Base-by-base conservation (phyloP, 257 asterid genomes). In the Echium plantagineum region DNA sequence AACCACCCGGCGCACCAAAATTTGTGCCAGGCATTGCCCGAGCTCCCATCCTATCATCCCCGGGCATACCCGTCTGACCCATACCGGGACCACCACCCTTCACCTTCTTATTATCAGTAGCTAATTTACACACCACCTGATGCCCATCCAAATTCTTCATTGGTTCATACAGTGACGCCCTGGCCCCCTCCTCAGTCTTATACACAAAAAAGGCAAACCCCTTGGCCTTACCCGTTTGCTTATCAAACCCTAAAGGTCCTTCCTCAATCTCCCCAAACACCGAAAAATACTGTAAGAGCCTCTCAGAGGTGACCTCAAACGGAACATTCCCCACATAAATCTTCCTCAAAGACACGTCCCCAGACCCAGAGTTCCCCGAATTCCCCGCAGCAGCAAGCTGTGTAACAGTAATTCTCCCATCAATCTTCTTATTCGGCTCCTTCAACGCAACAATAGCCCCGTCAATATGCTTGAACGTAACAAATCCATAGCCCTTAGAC, bases 121-220 rank as follows among this genome's bases (percentile, higher is more conserved):
- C 98, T 71, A 91, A 70, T 72, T 88, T 91, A 75, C 98, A 91
- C 38, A 86, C 76, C 68, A 91, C 77, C 68, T 88, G 86, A 72
- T 85, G 81, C 58, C 95, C 96, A 58, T 88, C 96, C 54, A 88
- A 76, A 72, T 74, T 81, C 82, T 85, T 85, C 0, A 77, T 32
- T 0, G 94, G 81, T 60, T 88, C 95, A 64, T 81, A 85, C 63
- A 88, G 59, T 4, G 96, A 78, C 0, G 86, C 80, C 80, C 83
- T 74, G 0, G 96, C 95, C 0, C 86, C 88, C 69, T 83, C 95
- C 0, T 79, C 76, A 4, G 84, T 85, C 72, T 83, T 88, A 55
- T 88, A 88, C 47, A 88, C 96, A 74, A 85, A 88, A 68, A 88
- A 68, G 3, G 94, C 88, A 75, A 81, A 88, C 60, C 96, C 96